phyloP scores from a whole-genome alignment of 768 basidiomycete species.

The Strobilomyces echinocephalus region DNA sequence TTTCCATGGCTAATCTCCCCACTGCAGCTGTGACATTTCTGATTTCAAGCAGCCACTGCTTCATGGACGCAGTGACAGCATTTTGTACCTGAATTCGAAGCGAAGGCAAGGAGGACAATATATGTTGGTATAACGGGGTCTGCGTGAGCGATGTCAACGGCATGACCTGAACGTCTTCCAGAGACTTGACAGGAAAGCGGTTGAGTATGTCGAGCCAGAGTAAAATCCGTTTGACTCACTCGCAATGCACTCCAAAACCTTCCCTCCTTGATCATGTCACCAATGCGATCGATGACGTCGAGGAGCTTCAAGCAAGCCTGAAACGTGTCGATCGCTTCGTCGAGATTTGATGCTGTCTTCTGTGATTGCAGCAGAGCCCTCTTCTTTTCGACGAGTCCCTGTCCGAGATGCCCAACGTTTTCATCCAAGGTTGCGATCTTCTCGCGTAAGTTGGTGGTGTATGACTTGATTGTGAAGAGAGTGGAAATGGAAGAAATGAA shows the following conservation, averaged over 20 bases:
- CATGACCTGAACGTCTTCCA: slow-evolving; percentile 92
- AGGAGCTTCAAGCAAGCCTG: slow-evolving; percentile 90
- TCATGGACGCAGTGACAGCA: slow-evolving; percentile 90
- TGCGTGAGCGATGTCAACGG: slow-evolving; percentile 85
- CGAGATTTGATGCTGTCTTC: slow-evolving; percentile 90
- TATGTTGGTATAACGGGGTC: slow-evolving; percentile 89
- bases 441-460: slow-evolving; percentile 89
- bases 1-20: slow-evolving; percentile 81
- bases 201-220: slow-evolving; percentile 28
- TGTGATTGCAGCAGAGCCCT: slow-evolving; percentile 81
- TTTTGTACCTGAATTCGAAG: slow-evolving; percentile 85
- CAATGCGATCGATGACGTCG: slow-evolving; percentile 88
- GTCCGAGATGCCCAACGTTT: slow-evolving; percentile 84
- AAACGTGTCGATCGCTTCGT: slow-evolving; percentile 93
- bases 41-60: slow-evolving; percentile 95
- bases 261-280: slow-evolving; percentile 87
- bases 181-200: slow-evolving; percentile 53
- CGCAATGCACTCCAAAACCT: slow-evolving; percentile 97
- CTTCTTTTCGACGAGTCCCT: slow-evolving; percentile 90
- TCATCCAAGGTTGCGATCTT: slow-evolving; percentile 86
- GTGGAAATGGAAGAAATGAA: slow-evolving; percentile 98
- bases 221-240: slow-evolving; percentile 45
- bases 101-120: slow-evolving; percentile 88
- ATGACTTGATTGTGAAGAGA: slow-evolving; percentile 90
- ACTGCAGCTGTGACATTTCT: slow-evolving; percentile 83